Percentiles rank a stretch among this genome's conserved stretches.
These are phyloP conservation scores for Calvatia gigantea DNA, from an alignment of 768 basidiomycete genomes.

Conservation along the genomic window DNA sequence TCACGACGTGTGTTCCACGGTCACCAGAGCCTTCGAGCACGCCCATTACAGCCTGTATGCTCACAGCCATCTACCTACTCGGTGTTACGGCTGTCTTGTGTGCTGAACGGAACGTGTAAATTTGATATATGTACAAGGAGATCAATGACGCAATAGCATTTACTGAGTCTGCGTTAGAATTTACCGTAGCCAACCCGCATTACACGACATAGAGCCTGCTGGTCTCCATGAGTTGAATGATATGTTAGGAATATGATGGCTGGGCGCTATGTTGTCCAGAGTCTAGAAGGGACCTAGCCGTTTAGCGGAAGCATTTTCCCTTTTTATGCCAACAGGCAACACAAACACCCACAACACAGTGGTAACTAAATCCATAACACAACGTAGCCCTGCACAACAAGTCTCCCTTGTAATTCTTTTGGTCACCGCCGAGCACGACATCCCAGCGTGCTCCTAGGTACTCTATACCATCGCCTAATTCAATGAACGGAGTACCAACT, in stretches of 20 bases:
- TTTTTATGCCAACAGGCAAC: not conserved
- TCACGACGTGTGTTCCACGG: not conserved
- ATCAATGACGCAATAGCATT: conserved; percentile 3
- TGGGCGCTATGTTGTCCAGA: not conserved
- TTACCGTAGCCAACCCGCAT: not conserved
- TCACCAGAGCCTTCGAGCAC: not conserved
- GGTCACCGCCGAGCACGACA: conserved; percentile 7
- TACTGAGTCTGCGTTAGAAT: not conserved
- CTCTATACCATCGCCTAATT: conserved; percentile 16
- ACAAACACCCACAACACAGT: conserved; percentile 6
- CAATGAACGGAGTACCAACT: conserved; percentile 47
- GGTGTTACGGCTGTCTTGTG: not conserved
- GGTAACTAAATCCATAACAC: conserved; percentile 4
- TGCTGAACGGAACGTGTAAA: not conserved
- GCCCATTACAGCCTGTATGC: not conserved
- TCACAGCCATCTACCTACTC: too few species aligned
- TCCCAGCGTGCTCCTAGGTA: conserved; percentile 5
- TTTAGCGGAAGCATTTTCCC: not conserved
- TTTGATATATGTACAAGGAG: not conserved
- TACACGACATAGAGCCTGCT: not conserved
- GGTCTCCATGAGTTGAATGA: not conserved
- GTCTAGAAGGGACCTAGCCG: not conserved
- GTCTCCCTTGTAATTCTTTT: not conserved
- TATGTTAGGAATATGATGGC: not conserved
- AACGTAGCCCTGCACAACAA: conserved; percentile 1